Percentiles rank a stretch among this genome's conserved stretches.
These are phyloP conservation scores for Sporothrix brasiliensis DNA, from an alignment of 2,329 filamentous ascomycete species.

Conservation along the genomic window DNA sequence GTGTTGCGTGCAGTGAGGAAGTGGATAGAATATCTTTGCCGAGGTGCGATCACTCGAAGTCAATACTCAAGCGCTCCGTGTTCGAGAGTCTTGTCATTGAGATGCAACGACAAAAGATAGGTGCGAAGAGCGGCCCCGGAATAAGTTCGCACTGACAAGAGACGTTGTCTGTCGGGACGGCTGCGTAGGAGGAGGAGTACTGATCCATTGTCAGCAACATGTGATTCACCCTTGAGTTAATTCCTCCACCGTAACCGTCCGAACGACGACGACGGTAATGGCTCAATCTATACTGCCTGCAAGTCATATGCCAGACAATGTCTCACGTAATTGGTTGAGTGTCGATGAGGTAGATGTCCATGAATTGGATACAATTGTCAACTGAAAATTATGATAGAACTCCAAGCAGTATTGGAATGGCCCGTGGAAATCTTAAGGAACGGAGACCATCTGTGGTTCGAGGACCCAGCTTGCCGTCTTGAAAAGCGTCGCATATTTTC, in stretches of 20 bases:
- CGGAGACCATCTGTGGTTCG: background rate
- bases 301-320: background rate
- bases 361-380: background rate
- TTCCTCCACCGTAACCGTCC: background rate
- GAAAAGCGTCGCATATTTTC: background rate
- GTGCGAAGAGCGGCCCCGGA: no score
- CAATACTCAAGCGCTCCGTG: background rate
- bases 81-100: background rate
- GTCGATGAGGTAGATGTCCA: background rate
- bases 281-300: background rate
- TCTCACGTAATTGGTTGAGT: background rate
- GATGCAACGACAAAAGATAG: background rate
- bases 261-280: background rate
- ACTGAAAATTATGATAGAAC: background rate
- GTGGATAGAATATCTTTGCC: background rate
- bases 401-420: background rate
- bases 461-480: background rate
- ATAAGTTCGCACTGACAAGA: background rate
- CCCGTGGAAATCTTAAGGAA: background rate
- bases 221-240: background rate
- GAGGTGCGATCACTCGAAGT: slow-evolving; percentile 3
- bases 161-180: background rate
- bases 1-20: background rate
- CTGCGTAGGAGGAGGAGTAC: background rate
- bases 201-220: background rate